Evolutionary conservation across 352 stramenopile species (phyloP).

Genomic region (Hyaloperonospora arabidopsidis): DNA sequence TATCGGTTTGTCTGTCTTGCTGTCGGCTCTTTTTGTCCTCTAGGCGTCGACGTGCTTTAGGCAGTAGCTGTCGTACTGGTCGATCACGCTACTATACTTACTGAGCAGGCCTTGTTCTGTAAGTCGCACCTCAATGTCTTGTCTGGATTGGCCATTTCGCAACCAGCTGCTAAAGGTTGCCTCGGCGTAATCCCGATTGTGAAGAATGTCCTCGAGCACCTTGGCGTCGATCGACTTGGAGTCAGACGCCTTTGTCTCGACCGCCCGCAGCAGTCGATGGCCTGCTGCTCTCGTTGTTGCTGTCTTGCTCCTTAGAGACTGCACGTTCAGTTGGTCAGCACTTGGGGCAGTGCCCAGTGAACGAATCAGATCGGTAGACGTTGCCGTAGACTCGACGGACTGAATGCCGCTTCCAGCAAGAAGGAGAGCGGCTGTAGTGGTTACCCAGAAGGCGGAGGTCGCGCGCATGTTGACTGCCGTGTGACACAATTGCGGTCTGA

Average conservation of each 20-base stretch:
- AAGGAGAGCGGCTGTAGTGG: not conserved
- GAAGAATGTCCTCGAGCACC: slow-evolving; percentile 12
- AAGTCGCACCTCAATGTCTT: slow-evolving; percentile 17
- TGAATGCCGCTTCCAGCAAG: slow-evolving; percentile 3
- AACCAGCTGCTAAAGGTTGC: slow-evolving; percentile 15
- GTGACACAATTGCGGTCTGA: too few relatives aligned
- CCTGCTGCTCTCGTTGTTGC: too few relatives aligned
- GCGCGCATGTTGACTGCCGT: slow-evolving; percentile 7
- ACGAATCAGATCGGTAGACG: too few relatives aligned
- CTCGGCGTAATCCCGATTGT: slow-evolving; percentile 13
- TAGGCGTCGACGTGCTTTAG: too few relatives aligned
- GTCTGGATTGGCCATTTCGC: slow-evolving; percentile 14
- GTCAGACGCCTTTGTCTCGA: not conserved
- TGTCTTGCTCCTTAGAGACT: too few relatives aligned
- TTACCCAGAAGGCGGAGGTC: slow-evolving; percentile 4
- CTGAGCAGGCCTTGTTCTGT: not conserved
- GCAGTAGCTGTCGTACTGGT: slow-evolving; percentile 7
- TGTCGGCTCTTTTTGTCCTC: not conserved
- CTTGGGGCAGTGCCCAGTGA: too few relatives aligned
- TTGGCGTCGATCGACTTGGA: slow-evolving; percentile 1
- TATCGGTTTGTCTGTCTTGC: too few relatives aligned
- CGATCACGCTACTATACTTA: slow-evolving; percentile 14
- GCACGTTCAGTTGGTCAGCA: too few relatives aligned
- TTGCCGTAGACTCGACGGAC: not conserved
- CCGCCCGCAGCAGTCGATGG: too few relatives aligned